These are phyloP conservation scores for Tillandsia fasciculata DNA, from an alignment of 176 grass and related monocot species.

Conservation along the genomic window DNA sequence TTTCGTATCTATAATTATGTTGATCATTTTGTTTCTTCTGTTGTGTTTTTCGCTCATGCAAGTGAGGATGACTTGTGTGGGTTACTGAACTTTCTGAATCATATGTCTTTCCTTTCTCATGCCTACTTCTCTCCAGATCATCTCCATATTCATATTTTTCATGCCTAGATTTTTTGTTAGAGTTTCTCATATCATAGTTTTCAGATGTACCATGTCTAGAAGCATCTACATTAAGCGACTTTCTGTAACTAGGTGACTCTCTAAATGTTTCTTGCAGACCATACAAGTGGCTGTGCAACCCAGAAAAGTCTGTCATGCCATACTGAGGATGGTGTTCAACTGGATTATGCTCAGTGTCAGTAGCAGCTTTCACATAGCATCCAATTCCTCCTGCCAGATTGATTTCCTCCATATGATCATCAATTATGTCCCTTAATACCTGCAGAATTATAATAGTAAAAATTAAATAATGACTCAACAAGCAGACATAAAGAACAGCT, in stretches of 20 bases:
- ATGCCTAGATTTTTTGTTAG: constrained; percentile 23
- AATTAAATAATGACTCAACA: neutral
- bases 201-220: constrained; percentile 42
- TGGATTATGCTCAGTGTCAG: constrained; percentile 16
- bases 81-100: constrained; percentile 18
- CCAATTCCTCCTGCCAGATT: constrained; percentile 63
- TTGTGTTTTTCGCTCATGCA: constrained; percentile 13
- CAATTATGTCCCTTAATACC: constrained; percentile 97
- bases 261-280: constrained; percentile 23
- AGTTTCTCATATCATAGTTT: constrained; percentile 20
- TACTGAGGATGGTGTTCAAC: constrained; percentile 17
- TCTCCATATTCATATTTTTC: constrained; percentile 15
- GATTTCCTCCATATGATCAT: constrained; percentile 96
- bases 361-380: constrained; percentile 33
- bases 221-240: constrained; percentile 35
- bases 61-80: constrained; percentile 17
- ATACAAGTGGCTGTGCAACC: constrained; percentile 20
- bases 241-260: constrained; percentile 27
- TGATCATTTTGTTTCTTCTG: constrained; percentile 27
- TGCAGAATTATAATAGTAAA: constrained; percentile 25
- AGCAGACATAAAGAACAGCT: neutral
- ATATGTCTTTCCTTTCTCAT: constrained; percentile 23
- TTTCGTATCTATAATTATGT: constrained; percentile 23
- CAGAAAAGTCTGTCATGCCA: constrained; percentile 19
- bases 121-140: constrained; percentile 23